phyloP scores from a whole-genome alignment of 148 eudicot genomes.

The Rhododendron henanense region DNA sequence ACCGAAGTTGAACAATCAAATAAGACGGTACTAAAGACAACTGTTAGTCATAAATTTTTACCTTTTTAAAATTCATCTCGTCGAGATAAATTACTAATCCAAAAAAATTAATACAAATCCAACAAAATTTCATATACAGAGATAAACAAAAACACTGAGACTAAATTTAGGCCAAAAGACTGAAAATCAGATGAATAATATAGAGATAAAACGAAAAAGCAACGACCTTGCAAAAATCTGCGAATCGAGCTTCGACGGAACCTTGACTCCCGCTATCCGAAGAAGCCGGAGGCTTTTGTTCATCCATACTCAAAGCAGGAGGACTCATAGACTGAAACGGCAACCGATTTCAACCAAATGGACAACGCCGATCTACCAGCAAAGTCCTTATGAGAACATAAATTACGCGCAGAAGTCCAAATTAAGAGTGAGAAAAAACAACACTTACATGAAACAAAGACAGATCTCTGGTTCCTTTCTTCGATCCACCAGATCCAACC shows the following conservation, averaged over 20 bases:
- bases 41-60: background rate
- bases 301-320: constrained; percentile 32
- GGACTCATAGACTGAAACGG: constrained; percentile 1
- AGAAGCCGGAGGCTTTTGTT: constrained; percentile 15
- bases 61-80: background rate
- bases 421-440: background rate
- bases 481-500: background rate
- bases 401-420: background rate
- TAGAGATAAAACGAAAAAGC: background rate
- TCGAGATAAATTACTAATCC: background rate
- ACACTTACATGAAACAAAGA: background rate
- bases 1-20: background rate
- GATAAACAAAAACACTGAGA: background rate
- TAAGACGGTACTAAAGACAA: background rate
- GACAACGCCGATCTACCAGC: background rate
- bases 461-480: constrained; percentile 11
- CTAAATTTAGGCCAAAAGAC: background rate
- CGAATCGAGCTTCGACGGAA: constrained; percentile 59
- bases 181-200: background rate
- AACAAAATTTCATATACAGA: no score
- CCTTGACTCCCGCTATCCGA: constrained; percentile 16
- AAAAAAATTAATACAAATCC: background rate
- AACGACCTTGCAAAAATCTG: constrained; percentile 62
- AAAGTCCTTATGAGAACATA: background rate
- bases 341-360: background rate